Percentiles rank a stretch among this genome's conserved stretches.
Conservation (phyloP, 345 rosid genomes). For the Camelina neglecta region DNA sequence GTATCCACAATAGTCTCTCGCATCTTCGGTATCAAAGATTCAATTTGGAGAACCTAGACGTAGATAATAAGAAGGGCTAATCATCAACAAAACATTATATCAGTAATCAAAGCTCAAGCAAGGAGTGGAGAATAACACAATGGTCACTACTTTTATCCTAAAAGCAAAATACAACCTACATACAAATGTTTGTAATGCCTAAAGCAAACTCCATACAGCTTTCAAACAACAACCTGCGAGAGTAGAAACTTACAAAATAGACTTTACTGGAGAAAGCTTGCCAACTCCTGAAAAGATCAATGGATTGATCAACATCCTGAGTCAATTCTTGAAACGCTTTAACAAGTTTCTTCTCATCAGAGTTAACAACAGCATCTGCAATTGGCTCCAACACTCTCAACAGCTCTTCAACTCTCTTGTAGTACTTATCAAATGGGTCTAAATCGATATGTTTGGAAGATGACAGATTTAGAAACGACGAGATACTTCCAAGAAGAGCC, state of each 20-base stretch:
- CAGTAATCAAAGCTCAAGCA: constrained; percentile 10
- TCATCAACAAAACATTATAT: constrained; percentile 20
- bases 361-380: constrained; percentile 60
- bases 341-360: constrained; percentile 60
- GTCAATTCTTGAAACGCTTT: constrained; percentile 65
- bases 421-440: constrained; percentile 72
- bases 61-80: constrained; percentile 21
- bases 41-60: constrained; percentile 77
- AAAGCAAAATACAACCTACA: no score
- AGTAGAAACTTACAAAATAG: constrained; percentile 68
- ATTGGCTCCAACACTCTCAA: constrained; percentile 78
- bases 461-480: constrained; percentile 68
- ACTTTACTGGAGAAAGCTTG: constrained; percentile 81
- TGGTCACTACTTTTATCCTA: background rate
- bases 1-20: constrained; percentile 59
- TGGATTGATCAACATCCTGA: constrained; percentile 70
- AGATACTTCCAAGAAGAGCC: constrained; percentile 64
- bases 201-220: background rate
- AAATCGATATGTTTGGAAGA: constrained; percentile 58
- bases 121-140: background rate
- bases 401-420: constrained; percentile 76
- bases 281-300: constrained; percentile 71
- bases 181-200: no score
- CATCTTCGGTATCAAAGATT: constrained; percentile 67
- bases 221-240: background rate